Conservation (phyloP, 805 yeast genomes). For the Metschnikowia matae region DNA sequence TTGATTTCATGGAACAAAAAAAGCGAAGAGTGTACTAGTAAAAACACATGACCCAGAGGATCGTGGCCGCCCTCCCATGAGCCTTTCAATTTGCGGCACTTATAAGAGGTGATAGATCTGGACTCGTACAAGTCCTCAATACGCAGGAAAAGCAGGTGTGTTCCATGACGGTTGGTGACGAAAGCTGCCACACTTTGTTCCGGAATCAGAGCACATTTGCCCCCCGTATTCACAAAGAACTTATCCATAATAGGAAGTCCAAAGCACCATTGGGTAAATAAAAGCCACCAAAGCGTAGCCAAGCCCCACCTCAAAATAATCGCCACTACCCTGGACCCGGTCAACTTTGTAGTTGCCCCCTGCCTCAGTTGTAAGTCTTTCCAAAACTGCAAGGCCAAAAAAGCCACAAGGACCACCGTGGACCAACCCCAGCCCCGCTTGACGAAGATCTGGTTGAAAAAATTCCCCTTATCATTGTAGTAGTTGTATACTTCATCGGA, state of each 20-base stretch:
- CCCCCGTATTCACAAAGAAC: constrained; percentile 78
- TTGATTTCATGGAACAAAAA: constrained; percentile 62
- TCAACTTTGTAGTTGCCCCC: background rate
- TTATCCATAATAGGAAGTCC: constrained; percentile 89
- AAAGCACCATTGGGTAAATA: constrained; percentile 84
- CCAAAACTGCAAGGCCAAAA: constrained; percentile 20
- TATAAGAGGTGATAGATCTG: constrained; percentile 25
- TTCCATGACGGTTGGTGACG: constrained; percentile 1
- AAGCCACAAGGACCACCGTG: constrained; percentile 24
- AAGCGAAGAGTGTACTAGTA: constrained; percentile 62
- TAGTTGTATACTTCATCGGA: constrained; percentile 45
- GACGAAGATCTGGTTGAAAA: constrained; percentile 71
- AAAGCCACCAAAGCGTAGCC: constrained; percentile 75
- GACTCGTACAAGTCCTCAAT: constrained; percentile 17
- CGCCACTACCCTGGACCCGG: constrained; percentile 20
- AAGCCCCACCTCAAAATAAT: constrained; percentile 37
- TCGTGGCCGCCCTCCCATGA: constrained; percentile 87
- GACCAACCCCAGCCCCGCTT: constrained; percentile 97
- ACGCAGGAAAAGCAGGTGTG: constrained; percentile 3
- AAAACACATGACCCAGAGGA: constrained; percentile 90
- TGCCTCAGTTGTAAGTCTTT: background rate
- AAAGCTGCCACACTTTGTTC: constrained; percentile 6
- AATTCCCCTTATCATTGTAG: constrained; percentile 59
- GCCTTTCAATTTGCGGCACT: constrained; percentile 47
- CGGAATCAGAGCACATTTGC: constrained; percentile 50